A percentile compares a stretch with the other conserved stretches of the same genome.
Evolutionary conservation across 441 rosid species (phyloP).

Genomic region (Pelargonium fulgidum): DNA sequence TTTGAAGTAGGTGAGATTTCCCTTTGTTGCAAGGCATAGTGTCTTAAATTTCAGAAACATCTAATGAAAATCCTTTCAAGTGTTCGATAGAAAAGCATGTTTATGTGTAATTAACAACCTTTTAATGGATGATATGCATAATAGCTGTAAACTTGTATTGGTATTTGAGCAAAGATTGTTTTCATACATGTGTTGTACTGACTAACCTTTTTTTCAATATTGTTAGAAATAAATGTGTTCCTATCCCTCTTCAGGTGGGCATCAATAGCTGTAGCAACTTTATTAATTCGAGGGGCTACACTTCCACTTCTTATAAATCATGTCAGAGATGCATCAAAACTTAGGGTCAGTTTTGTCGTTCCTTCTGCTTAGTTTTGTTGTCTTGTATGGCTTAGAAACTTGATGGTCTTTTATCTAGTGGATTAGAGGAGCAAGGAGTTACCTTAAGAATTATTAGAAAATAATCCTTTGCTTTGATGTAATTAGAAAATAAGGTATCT

Average conservation of each 20-base stretch:
- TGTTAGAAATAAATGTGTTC: background rate
- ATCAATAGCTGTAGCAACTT: conserved; percentile 41
- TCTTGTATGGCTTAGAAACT: background rate
- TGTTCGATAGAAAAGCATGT: too few species aligned
- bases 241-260: conserved; percentile 37
- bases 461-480: background rate
- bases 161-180: too few species aligned
- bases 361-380: background rate
- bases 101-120: too few species aligned
- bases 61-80: too few species aligned
- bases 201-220: background rate
- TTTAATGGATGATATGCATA: too few species aligned
- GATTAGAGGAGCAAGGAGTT: background rate
- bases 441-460: background rate
- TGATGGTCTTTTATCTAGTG: background rate
- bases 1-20: background rate
- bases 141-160: too few species aligned
- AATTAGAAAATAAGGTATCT: background rate
- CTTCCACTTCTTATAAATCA: conserved; percentile 43
- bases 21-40: background rate
- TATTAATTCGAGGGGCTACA: conserved; percentile 40
- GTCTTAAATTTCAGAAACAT: background rate
- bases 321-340: conserved; percentile 37
- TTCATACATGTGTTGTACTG: background rate
- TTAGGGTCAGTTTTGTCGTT: conserved; percentile 29